These are phyloP conservation scores for Ciborinia camelliae DNA, from an alignment of 2,329 filamentous ascomycete species.

Conservation along the genomic window DNA sequence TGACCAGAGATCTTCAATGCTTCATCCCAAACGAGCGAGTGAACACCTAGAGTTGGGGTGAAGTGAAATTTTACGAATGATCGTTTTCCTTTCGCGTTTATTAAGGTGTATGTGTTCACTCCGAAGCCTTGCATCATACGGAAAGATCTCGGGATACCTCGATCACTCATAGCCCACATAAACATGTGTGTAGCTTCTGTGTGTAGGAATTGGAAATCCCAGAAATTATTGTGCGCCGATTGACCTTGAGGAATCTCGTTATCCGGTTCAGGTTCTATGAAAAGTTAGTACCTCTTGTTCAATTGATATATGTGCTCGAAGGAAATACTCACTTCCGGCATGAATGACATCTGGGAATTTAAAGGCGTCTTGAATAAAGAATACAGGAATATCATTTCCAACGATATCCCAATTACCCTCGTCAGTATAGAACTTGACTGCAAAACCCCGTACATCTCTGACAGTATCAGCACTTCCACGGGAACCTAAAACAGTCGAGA, in stretches of 20 bases:
- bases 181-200: constrained; percentile 74
- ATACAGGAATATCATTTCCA: constrained; percentile 71
- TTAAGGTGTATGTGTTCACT: constrained; percentile 72
- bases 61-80: constrained; percentile 77
- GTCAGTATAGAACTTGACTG: constrained; percentile 72
- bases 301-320: constrained; percentile 15
- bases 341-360: constrained; percentile 69
- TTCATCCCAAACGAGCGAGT: constrained; percentile 74
- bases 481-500: constrained; percentile 75
- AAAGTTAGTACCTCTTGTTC: constrained; percentile 37
- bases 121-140: constrained; percentile 87
- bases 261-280: constrained; percentile 63
- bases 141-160: constrained; percentile 68
- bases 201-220: constrained; percentile 69
- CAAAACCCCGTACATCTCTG: constrained; percentile 78
- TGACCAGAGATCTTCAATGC: constrained; percentile 59
- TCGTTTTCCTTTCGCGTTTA: constrained; percentile 64
- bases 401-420: constrained; percentile 76
- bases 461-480: constrained; percentile 77
- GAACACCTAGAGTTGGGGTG: constrained; percentile 68
- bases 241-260: constrained; percentile 70
- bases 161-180: constrained; percentile 75
- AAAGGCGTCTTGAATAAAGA: constrained; percentile 73
- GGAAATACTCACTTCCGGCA: constrained; percentile 37
- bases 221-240: constrained; percentile 70